Evolutionary conservation across 441 rosid species (phyloP).

Genomic region (Croton setiger): DNA sequence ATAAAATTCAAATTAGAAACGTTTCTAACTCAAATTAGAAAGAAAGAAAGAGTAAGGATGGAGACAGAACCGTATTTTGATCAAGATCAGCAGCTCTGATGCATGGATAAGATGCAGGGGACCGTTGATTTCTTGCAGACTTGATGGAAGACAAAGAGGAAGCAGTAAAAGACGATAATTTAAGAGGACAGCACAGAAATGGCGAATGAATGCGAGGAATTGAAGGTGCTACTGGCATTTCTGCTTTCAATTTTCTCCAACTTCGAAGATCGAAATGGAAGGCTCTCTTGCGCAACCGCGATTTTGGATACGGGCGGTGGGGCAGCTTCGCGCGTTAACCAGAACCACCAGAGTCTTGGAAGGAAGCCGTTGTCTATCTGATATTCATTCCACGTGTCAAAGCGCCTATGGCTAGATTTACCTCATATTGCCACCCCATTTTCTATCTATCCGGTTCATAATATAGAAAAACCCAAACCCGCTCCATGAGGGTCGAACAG

Average conservation of each 20-base stretch:
- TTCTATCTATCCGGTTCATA: background rate
- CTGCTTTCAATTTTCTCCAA: background rate
- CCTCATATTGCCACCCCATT: background rate
- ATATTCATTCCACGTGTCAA: conserved; percentile 35
- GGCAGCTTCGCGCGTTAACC: conserved; percentile 28
- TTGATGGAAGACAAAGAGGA: conserved; percentile 22
- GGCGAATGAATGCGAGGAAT: conserved; percentile 56
- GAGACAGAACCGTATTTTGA: conserved; percentile 62
- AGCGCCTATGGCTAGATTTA: background rate
- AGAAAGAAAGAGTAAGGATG: background rate
- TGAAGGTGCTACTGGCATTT: conserved; percentile 49
- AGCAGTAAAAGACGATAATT: conserved; percentile 27
- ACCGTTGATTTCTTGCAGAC: conserved; percentile 36
- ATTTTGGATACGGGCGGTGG: conserved; percentile 31
- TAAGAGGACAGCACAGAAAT: conserved; percentile 49
- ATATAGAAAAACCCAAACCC: background rate
- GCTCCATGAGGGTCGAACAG: background rate
- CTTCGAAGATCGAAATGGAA: background rate
- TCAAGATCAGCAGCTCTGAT: conserved; percentile 74
- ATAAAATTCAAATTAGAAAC: background rate
- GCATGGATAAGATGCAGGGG: conserved; percentile 51
- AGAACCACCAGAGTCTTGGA: conserved; percentile 28
- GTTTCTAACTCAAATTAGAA: background rate
- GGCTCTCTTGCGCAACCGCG: background rate
- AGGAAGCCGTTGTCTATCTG: background rate